Conservation (phyloP, 1,284 basidiomycete genomes). For the Pseudozyma sp. region DNA sequence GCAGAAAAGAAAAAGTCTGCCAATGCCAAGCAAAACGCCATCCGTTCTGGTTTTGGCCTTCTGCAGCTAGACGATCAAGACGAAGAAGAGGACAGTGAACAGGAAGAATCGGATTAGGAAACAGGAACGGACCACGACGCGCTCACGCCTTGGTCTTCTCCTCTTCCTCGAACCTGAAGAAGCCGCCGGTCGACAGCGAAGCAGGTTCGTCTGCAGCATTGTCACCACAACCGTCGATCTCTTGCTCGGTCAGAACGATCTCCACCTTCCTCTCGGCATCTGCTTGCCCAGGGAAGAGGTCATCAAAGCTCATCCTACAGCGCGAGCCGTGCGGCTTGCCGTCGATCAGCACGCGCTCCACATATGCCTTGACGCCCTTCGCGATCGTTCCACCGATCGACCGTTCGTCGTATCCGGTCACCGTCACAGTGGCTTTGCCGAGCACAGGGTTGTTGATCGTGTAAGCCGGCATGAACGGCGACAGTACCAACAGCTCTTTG, state of each 20-base stretch:
- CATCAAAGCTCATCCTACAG: conserved; percentile 50
- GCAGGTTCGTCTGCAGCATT: conserved; percentile 17
- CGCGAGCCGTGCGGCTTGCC: conserved; percentile 36
- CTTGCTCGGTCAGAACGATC: conserved; percentile 32
- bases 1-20: conserved; percentile 23
- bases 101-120: conserved; percentile 6
- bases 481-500: conserved; percentile 55
- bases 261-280: conserved; percentile 32
- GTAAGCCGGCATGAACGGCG: conserved; percentile 57
- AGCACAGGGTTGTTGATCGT: conserved; percentile 55
- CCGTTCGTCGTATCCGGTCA: conserved; percentile 42
- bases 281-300: conserved; percentile 41
- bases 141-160: conserved; percentile 1
- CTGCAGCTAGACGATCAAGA: conserved; percentile 32
- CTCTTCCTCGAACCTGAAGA: conserved; percentile 20
- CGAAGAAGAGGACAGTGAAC: conserved; percentile 23
- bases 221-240: conserved; percentile 39
- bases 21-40: conserved; percentile 24
- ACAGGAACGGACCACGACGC: neutral
- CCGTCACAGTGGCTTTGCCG: conserved; percentile 48
- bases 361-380: conserved; percentile 39
- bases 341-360: conserved; percentile 38
- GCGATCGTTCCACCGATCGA: conserved; percentile 31
- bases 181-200: conserved; percentile 44
- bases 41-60: conserved; percentile 25